A percentile compares a stretch with the other conserved stretches of the same genome.
These are phyloP conservation scores for Sugiyamaella americana DNA, from an alignment of 805 yeast genomes.

Conservation along the genomic window DNA sequence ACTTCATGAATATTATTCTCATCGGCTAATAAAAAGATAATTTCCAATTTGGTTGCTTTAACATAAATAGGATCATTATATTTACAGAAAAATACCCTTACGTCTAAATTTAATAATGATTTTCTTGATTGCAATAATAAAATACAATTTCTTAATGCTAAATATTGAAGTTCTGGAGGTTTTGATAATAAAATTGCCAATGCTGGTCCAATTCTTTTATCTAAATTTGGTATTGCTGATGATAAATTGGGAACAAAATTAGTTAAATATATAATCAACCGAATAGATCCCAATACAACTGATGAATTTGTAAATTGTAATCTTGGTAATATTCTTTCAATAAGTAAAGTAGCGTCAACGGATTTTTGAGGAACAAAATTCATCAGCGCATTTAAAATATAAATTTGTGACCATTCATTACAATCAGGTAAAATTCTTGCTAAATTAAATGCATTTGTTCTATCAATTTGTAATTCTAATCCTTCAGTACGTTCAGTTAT, in stretches of 20 bases:
- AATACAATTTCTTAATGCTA: constrained; percentile 74
- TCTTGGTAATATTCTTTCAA: constrained; percentile 61
- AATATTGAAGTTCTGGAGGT: constrained; percentile 77
- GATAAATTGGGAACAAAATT: constrained; percentile 62
- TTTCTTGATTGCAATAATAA: constrained; percentile 63
- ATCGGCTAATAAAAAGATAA: constrained; percentile 72
- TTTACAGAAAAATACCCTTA: constrained; percentile 74
- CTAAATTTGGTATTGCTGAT: constrained; percentile 47
- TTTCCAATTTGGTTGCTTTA: constrained; percentile 84
- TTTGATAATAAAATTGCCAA: constrained; percentile 63
- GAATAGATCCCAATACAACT: constrained; percentile 70
- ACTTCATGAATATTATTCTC: constrained; percentile 55
- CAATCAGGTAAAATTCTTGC: constrained; percentile 38
- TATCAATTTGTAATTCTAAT: constrained; percentile 49
- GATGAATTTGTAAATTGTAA: constrained; percentile 76
- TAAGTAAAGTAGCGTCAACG: constrained; percentile 58
- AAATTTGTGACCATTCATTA: constrained; percentile 65
- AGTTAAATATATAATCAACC: constrained; percentile 62
- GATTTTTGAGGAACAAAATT: constrained; percentile 63
- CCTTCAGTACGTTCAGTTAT: constrained; percentile 53
- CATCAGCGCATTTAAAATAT: constrained; percentile 59
- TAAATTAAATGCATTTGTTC: constrained; percentile 40
- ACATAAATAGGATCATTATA: constrained; percentile 83
- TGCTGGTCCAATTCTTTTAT: constrained; percentile 59
- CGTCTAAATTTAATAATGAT: constrained; percentile 55